Evolutionary conservation across 2,329 filamentous ascomycete genomes (phyloP).

Genomic region (Aspergillus texensis): DNA sequence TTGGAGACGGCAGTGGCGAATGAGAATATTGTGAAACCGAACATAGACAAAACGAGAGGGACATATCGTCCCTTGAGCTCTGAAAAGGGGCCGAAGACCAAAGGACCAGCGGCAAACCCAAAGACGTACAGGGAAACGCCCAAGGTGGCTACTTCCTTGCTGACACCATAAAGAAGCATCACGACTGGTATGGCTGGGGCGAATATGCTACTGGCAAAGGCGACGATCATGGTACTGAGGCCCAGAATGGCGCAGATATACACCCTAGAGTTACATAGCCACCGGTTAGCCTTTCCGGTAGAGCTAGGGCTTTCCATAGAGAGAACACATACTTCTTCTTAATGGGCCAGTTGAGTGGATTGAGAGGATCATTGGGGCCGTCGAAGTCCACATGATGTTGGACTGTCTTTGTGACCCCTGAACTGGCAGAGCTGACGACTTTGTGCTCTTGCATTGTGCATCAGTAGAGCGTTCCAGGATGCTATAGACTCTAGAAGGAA

Average conservation of each 20-base stretch:
- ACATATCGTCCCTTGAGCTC: conserved; percentile 5
- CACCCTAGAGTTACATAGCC: conserved; percentile 5
- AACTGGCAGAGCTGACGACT: background rate
- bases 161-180: conserved; percentile 15
- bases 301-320: background rate
- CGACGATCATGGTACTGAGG: conserved; percentile 24
- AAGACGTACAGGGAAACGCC: conserved; percentile 20
- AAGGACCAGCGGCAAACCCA: conserved; percentile 29
- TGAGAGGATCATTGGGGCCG: conserved; percentile 13
- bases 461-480: background rate
- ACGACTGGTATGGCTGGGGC: conserved; percentile 17
- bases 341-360: conserved; percentile 17
- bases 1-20: conserved; percentile 4
- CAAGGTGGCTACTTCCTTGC: conserved; percentile 19
- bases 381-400: conserved; percentile 13
- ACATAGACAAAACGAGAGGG: background rate
- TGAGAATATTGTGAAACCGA: conserved; percentile 1
- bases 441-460: background rate
- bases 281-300: background rate
- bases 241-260: conserved; percentile 15
- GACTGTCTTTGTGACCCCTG: background rate
- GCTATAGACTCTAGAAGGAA: background rate
- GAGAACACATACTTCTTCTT: conserved; percentile 14
- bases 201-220: conserved; percentile 27
- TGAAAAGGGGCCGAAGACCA: conserved; percentile 20